Evolutionary conservation across 2,329 filamentous ascomycete genomes (phyloP).

Genomic region (Amauroascus niger): DNA sequence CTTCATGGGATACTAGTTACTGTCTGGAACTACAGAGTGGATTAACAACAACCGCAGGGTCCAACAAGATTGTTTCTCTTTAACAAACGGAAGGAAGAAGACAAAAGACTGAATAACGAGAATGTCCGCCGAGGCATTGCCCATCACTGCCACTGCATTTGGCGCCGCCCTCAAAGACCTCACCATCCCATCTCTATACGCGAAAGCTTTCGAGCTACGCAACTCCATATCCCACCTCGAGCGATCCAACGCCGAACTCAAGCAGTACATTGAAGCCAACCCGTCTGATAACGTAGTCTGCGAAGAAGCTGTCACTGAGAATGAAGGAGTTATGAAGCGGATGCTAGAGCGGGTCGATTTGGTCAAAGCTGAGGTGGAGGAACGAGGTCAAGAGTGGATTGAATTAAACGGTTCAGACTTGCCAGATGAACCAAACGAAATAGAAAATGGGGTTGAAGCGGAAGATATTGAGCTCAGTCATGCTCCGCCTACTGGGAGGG

Average conservation of each 20-base stretch:
- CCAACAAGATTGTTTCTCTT: neutral
- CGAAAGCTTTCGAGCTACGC: slow-evolving; percentile 51
- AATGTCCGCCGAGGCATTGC: slow-evolving; percentile 43
- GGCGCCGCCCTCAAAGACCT: slow-evolving; percentile 49
- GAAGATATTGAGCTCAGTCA: neutral
- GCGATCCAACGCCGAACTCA: slow-evolving; percentile 48
- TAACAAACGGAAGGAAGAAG: neutral
- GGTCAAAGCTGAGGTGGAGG: slow-evolving; percentile 44
- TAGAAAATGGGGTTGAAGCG: slow-evolving; percentile 2
- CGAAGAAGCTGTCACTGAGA: slow-evolving; percentile 50
- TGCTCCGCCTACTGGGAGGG: neutral
- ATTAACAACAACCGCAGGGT: too few species aligned
- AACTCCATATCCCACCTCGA: slow-evolving; percentile 52
- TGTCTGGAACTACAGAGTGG: too few species aligned
- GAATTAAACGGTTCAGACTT: slow-evolving; percentile 18
- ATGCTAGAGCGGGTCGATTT: slow-evolving; percentile 48
- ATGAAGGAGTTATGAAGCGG: slow-evolving; percentile 46
- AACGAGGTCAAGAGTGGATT: slow-evolving; percentile 47
- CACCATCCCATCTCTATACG: slow-evolving; percentile 49
- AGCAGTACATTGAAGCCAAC: slow-evolving; percentile 37
- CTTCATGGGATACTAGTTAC: too few species aligned
- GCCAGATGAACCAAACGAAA: slow-evolving; percentile 4
- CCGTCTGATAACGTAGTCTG: slow-evolving; percentile 42
- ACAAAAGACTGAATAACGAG: neutral
- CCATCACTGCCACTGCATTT: slow-evolving; percentile 45